A percentile compares a stretch with the other conserved stretches of the same genome.
Evolutionary conservation across 345 rosid genomes (phyloP).

Genomic region (Euphorbia lathyris): DNA sequence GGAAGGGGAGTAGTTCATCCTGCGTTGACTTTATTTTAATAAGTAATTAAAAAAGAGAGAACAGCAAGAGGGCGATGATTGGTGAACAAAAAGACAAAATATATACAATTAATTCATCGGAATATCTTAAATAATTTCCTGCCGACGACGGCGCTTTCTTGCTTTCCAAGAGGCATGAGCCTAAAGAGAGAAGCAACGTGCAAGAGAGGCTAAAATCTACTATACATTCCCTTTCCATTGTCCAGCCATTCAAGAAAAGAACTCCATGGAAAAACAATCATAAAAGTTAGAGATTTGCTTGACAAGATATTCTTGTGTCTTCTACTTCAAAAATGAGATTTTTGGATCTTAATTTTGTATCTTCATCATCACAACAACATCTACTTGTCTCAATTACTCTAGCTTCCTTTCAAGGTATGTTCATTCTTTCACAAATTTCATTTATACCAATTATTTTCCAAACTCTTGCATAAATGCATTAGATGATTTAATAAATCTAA

Average conservation of each 20-base stretch:
- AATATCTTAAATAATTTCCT: too few relatives aligned
- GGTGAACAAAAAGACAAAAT: too few relatives aligned
- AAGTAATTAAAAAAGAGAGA: too few relatives aligned
- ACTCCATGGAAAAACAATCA: slow-evolving; percentile 14
- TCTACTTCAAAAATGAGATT: slow-evolving; percentile 15
- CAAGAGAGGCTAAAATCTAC: background rate
- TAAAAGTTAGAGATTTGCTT: slow-evolving; percentile 11
- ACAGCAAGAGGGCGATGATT: too few relatives aligned
- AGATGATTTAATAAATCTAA: background rate
- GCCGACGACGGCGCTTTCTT: too few relatives aligned
- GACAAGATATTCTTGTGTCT: slow-evolving; percentile 22
- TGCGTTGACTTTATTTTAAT: too few relatives aligned
- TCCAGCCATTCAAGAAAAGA: slow-evolving; percentile 38
- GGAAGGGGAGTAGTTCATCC: too few relatives aligned
- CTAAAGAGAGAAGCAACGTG: slow-evolving; percentile 19
- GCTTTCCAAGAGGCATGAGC: background rate
- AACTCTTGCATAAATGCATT: background rate
- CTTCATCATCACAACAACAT: slow-evolving; percentile 19
- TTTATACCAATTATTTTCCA: background rate
- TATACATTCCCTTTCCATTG: slow-evolving; percentile 4
- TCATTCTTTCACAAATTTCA: background rate
- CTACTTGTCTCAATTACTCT: slow-evolving; percentile 7
- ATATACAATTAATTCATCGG: too few relatives aligned
- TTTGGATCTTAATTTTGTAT: background rate
- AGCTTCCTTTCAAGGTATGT: slow-evolving; percentile 15